Conservation (phyloP, 176 grass and related monocot genomes). For the Cocos nucifera region DNA sequence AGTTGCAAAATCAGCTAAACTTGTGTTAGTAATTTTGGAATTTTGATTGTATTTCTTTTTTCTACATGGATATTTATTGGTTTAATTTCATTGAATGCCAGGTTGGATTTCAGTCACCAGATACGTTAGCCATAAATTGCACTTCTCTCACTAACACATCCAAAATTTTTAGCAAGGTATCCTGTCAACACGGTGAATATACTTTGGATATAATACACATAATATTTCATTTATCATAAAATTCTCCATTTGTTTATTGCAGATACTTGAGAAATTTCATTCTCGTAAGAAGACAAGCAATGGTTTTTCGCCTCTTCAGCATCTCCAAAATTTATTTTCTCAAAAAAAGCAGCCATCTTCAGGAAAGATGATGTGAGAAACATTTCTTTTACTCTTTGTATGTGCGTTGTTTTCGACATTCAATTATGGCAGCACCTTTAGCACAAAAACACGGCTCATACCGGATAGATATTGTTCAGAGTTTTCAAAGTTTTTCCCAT, state of each 20-base stretch:
- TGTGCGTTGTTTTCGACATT: background rate
- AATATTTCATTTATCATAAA: slow-evolving; percentile 13
- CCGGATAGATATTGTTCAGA: no score
- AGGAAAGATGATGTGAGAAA: slow-evolving; percentile 69
- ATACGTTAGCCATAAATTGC: slow-evolving; percentile 74
- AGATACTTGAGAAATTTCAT: slow-evolving; percentile 66
- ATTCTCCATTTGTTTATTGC: slow-evolving; percentile 19
- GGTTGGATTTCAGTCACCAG: slow-evolving; percentile 50
- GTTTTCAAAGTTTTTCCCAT: no score
- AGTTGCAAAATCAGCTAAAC: no score
- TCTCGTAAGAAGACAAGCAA: slow-evolving; percentile 26
- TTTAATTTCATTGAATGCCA: slow-evolving; percentile 11
- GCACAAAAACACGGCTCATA: no score
- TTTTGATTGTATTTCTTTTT: no score
- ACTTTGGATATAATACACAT: no score
- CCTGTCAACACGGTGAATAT: no score
- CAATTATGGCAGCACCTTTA: no score
- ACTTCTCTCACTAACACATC: slow-evolving; percentile 58
- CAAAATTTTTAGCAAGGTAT: slow-evolving; percentile 89
- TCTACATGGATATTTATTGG: no score
- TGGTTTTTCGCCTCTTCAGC: slow-evolving; percentile 52
- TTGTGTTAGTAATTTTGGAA: no score
- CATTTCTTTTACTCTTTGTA: no score
- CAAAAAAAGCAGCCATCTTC: slow-evolving; percentile 34
- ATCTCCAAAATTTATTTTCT: slow-evolving; percentile 62